These are phyloP conservation scores for Cyberlindnera meyerae DNA, from an alignment of 805 yeast genomes.

Conservation along the genomic window DNA sequence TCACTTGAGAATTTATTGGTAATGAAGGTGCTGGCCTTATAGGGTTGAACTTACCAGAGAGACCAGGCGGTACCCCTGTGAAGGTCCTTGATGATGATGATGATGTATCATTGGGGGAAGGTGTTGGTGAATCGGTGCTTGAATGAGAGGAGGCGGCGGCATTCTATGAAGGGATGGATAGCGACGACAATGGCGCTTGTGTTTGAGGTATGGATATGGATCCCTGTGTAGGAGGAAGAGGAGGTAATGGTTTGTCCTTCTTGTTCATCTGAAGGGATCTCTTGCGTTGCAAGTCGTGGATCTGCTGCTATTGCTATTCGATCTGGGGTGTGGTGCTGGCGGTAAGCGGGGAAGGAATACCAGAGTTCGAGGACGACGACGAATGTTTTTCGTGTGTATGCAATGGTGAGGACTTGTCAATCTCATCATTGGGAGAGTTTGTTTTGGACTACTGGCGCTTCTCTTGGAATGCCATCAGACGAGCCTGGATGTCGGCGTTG, in stretches of 20 bases:
- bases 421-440: slow-evolving; percentile 10
- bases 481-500: slow-evolving; percentile 79
- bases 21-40: slow-evolving; percentile 28
- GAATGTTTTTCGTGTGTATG: background rate
- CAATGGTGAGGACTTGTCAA: slow-evolving; percentile 24
- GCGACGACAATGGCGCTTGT: no score
- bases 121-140: background rate
- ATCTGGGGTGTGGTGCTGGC: slow-evolving; percentile 4
- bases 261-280: slow-evolving; percentile 14
- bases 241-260: slow-evolving; percentile 37
- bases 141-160: no score
- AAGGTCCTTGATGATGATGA: background rate
- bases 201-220: slow-evolving; percentile 3
- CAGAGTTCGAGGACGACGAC: background rate
- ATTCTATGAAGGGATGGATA: no score
- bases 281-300: slow-evolving; percentile 20
- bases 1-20: slow-evolving; percentile 46
- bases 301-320: slow-evolving; percentile 22
- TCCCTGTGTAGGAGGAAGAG: slow-evolving; percentile 29
- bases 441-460: slow-evolving; percentile 48
- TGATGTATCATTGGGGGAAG: slow-evolving; percentile 1
- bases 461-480: slow-evolving; percentile 82
- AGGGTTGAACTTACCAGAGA: slow-evolving; percentile 18
- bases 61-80: slow-evolving; percentile 3
- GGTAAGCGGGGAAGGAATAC: no score